Evolutionary conservation across 805 yeast species (phyloP).

Genomic region (Cyberlindnera nakhonratchasimensis): DNA sequence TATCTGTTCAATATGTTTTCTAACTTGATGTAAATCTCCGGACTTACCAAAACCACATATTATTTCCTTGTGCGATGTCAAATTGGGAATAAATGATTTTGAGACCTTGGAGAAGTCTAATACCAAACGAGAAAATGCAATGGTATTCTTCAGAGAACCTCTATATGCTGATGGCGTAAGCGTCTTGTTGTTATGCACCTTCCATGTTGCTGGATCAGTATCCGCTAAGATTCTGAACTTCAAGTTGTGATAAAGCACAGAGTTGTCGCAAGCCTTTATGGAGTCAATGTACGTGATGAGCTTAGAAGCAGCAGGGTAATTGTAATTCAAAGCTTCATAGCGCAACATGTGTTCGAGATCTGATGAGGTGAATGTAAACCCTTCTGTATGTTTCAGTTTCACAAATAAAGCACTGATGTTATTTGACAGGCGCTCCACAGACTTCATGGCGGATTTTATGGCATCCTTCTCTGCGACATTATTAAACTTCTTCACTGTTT

Average conservation of each 20-base stretch:
- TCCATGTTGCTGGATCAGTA: conserved; percentile 20
- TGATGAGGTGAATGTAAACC: conserved; percentile 8
- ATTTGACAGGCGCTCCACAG: background rate
- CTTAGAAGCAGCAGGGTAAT: conserved; percentile 11
- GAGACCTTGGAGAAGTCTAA: conserved; percentile 9
- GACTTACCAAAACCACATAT: conserved; percentile 22
- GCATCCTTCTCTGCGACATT: conserved; percentile 3
- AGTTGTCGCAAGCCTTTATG: conserved; percentile 1
- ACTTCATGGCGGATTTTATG: conserved; percentile 1
- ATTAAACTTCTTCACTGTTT: background rate
- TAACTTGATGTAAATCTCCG: conserved; percentile 20
- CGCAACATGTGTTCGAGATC: conserved; percentile 8
- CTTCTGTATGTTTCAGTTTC: conserved; percentile 1
- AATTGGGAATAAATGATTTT: conserved; percentile 13
- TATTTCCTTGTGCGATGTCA: conserved; percentile 22
- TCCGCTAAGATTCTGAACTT: conserved; percentile 19
- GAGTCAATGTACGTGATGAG: conserved; percentile 9
- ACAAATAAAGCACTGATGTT: conserved; percentile 5
- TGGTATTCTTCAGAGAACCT: conserved; percentile 10
- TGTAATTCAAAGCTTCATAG: conserved; percentile 5
- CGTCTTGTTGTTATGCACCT: background rate
- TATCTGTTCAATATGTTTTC: conserved; percentile 17
- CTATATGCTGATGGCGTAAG: conserved; percentile 10
- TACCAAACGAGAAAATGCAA: conserved; percentile 11
- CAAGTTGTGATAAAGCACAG: conserved; percentile 17